Evolutionary conservation across 768 basidiomycete genomes (phyloP).

Genomic region (Tephrocybe sp.): DNA sequence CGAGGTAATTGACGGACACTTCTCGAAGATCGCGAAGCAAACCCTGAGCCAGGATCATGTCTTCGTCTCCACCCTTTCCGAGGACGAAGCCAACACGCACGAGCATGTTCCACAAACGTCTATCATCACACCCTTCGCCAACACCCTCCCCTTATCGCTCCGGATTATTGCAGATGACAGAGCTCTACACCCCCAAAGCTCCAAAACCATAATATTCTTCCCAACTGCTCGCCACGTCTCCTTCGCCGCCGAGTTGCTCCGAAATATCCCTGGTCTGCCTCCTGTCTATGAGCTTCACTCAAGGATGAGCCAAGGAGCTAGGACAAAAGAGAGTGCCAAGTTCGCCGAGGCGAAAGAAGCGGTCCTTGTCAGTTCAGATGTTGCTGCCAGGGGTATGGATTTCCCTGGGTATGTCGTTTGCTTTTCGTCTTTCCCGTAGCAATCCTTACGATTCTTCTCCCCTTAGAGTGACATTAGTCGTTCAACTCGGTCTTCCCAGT

Average conservation of each 20-base stretch:
- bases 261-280: conserved; percentile 25
- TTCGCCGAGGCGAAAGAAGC: conserved; percentile 45
- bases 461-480: conserved; percentile 51
- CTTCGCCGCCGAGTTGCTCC: conserved; percentile 35
- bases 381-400: conserved; percentile 66
- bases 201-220: conserved; percentile 52
- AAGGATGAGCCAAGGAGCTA: conserved; percentile 46
- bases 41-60: conserved; percentile 28
- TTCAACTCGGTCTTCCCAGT: conserved; percentile 65
- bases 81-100: conserved; percentile 60
- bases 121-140: conserved; percentile 38
- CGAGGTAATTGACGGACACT: too few relatives aligned
- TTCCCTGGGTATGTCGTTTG: conserved; percentile 47
- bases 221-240: conserved; percentile 63
- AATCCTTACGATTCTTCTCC: background rate
- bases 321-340: conserved; percentile 43
- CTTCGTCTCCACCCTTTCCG: conserved; percentile 58
- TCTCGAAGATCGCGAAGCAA: conserved; percentile 19
- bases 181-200: background rate
- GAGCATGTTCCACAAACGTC: conserved; percentile 52
- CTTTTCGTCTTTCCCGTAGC: background rate
- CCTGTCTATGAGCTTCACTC: conserved; percentile 57
- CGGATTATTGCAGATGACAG: conserved; percentile 37
- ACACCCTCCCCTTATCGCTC: conserved; percentile 39
- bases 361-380: conserved; percentile 52